phyloP scores from a whole-genome alignment of 2,329 filamentous ascomycete genomes.

The Alternaria panax region DNA sequence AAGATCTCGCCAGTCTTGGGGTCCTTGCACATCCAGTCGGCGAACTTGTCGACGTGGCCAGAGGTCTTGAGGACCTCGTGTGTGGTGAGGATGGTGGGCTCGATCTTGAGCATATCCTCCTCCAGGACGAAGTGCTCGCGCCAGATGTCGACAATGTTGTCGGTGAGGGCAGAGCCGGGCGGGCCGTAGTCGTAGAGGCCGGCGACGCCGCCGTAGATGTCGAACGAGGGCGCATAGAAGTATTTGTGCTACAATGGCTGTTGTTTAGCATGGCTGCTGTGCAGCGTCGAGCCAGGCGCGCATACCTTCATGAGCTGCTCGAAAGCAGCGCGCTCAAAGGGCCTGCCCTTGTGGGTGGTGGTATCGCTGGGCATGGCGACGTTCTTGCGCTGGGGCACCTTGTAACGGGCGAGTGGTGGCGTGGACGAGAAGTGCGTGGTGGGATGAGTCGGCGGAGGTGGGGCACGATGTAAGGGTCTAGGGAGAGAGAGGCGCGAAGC shows the following conservation, averaged over 20 bases:
- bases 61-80: slow-evolving; percentile 90
- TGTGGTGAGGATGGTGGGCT: slow-evolving; percentile 93
- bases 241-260: slow-evolving; percentile 41
- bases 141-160: slow-evolving; percentile 88
- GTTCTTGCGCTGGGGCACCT: slow-evolving; percentile 39
- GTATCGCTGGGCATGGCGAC: slow-evolving; percentile 43
- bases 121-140: slow-evolving; percentile 91
- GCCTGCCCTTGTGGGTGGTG: slow-evolving; percentile 76
- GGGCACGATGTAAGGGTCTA: slow-evolving; percentile 42
- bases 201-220: slow-evolving; percentile 88
- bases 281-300: slow-evolving; percentile 46
- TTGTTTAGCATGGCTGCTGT: slow-evolving; percentile 41
- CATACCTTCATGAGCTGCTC: slow-evolving; percentile 87
- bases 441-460: slow-evolving; percentile 40
- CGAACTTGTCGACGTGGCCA: slow-evolving; percentile 97
- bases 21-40: slow-evolving; percentile 99
- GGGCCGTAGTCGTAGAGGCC: slow-evolving; percentile 95
- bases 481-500: slow-evolving; percentile 33
- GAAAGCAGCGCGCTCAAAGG: slow-evolving; percentile 81
- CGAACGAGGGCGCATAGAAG: slow-evolving; percentile 95
- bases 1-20: slow-evolving; percentile 97
- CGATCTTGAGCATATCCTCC: slow-evolving; percentile 95
- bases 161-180: slow-evolving; percentile 83
- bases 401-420: slow-evolving; percentile 38
- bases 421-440: slow-evolving; percentile 47